Base-by-base conservation (phyloP, 2,329 filamentous ascomycete species). In the Eutypa lata region DNA sequence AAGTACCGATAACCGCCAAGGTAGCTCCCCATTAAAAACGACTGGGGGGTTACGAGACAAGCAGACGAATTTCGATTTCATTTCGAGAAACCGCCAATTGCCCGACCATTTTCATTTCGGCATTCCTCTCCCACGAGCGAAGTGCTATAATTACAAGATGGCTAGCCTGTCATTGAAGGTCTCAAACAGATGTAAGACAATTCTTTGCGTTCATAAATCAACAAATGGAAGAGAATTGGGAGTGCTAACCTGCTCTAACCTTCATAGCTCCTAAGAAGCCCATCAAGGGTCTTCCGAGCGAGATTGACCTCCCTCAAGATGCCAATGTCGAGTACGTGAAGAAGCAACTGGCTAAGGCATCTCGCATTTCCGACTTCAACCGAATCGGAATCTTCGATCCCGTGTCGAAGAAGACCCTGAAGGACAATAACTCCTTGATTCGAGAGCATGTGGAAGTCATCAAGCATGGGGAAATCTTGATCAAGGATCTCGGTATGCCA, bases 401-500 rank as follows among this genome's bases (percentile, higher is more conserved):
- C 0, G 69, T 74, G 38, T 82, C 79, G 55, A 83, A 80, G 70
- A 84, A 83, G 76, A 83, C 80, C 19, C 67, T 87, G 60, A 86
- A 85, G 71, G 77, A 87, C 70, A 79, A 82, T 59, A 79, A 76
- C 62, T 81, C 82, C 19, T 68, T 77, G 45, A 58, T 87, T 35
- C 67, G 67, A 31, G 71, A 80, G 53, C 76, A 80, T 61, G 64
- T 74, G 28, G 73, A 74, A 51, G 76, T 86, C 8, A 64, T 75
- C 48, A 70, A 73, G 33, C 68, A 73, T 13, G 75, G 76, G 53
- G 80, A 84, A 70, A 71, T 99, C 47, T 84, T 94, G 61, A 89
- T 97, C 58, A 97, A 99, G 76, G 93, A 99, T 69, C 80, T 99
- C 28, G 94, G 91, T 93, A 81, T 50, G 81, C 65, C 35, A 33